phyloP scores from a whole-genome alignment of 768 basidiomycete species.

The Neoboletus magnificus region DNA sequence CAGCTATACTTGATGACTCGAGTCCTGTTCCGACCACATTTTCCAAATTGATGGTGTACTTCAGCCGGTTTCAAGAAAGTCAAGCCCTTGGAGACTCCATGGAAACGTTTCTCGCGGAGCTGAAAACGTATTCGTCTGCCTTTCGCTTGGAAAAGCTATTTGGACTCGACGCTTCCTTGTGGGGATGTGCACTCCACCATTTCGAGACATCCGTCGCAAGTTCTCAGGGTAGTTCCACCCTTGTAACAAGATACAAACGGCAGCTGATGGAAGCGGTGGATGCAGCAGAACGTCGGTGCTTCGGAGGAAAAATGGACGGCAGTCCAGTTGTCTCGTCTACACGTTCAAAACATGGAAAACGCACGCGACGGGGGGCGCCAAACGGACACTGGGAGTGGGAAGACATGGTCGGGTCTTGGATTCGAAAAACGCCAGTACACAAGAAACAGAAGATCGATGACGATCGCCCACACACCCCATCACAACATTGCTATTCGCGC shows the following conservation, averaged over 20 bases:
- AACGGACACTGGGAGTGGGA: slow-evolving; percentile 49
- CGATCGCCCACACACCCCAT: background rate
- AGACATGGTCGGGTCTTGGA: slow-evolving; percentile 43
- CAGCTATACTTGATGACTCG: slow-evolving; percentile 25
- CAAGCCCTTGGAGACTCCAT: slow-evolving; percentile 11
- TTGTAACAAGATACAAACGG: slow-evolving; percentile 35
- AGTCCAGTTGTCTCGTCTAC: slow-evolving; percentile 16
- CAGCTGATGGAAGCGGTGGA: slow-evolving; percentile 46
- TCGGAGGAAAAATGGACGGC: slow-evolving; percentile 25
- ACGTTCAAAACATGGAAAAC: slow-evolving; percentile 1
- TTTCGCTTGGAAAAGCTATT: slow-evolving; percentile 37
- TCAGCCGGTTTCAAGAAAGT: slow-evolving; percentile 13
- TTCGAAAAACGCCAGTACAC: slow-evolving; percentile 35
- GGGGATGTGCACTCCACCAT: slow-evolving; percentile 47
- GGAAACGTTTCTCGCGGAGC: slow-evolving; percentile 25
- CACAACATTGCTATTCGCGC: background rate
- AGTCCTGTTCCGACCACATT: slow-evolving; percentile 33
- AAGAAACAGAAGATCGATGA: slow-evolving; percentile 22
- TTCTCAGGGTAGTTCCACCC: slow-evolving; percentile 17
- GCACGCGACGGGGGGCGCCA: slow-evolving; percentile 7
- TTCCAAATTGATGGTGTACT: slow-evolving; percentile 24
- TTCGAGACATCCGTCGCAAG: slow-evolving; percentile 37
- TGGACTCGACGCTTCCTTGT: slow-evolving; percentile 48
- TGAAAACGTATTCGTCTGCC: slow-evolving; percentile 22
- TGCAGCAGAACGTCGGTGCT: slow-evolving; percentile 49